phyloP scores from a whole-genome alignment of 1,284 basidiomycete genomes.

The Kalmanozyma brasiliensis region DNA sequence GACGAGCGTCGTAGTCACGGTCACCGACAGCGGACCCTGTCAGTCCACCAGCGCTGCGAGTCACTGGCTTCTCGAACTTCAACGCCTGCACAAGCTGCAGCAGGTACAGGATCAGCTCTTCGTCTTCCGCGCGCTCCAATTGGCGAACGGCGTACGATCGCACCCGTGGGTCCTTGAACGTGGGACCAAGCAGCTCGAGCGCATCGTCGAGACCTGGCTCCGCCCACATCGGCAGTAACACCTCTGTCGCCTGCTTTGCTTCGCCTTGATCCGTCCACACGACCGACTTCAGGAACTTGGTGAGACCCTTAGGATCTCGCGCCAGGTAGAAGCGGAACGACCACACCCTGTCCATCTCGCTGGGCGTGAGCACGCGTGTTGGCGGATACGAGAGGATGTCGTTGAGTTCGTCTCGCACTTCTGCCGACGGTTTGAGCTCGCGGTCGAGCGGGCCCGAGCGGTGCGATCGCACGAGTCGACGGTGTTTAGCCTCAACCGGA shows the following conservation, averaged over 20 bases:
- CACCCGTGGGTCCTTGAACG: slow-evolving; percentile 89
- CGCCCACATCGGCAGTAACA: slow-evolving; percentile 93
- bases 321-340: slow-evolving; percentile 97
- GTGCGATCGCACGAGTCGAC: slow-evolving; percentile 91
- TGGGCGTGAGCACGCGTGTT: slow-evolving; percentile 83
- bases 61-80: slow-evolving; percentile 71
- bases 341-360: slow-evolving; percentile 97
- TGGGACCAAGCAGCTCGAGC: slow-evolving; percentile 87
- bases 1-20: slow-evolving; percentile 15
- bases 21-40: slow-evolving; percentile 22
- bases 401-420: slow-evolving; percentile 90
- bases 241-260: slow-evolving; percentile 96
- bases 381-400: slow-evolving; percentile 91
- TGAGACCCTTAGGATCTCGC: slow-evolving; percentile 85
- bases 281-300: slow-evolving; percentile 97
- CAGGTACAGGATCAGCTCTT: slow-evolving; percentile 93
- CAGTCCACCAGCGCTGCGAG: slow-evolving; percentile 14
- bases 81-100: slow-evolving; percentile 96
- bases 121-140: slow-evolving; percentile 89
- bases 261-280: slow-evolving; percentile 96
- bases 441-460: slow-evolving; percentile 92
- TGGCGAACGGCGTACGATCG: slow-evolving; percentile 93
- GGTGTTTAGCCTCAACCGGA: slow-evolving; percentile 96
- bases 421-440: slow-evolving; percentile 93
- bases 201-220: slow-evolving; percentile 97